Evolutionary conservation across 2,329 filamentous ascomycete genomes (phyloP), one percentile per base, ranked within the genome.

Genomic region (Ascochyta rabiei): DNA sequence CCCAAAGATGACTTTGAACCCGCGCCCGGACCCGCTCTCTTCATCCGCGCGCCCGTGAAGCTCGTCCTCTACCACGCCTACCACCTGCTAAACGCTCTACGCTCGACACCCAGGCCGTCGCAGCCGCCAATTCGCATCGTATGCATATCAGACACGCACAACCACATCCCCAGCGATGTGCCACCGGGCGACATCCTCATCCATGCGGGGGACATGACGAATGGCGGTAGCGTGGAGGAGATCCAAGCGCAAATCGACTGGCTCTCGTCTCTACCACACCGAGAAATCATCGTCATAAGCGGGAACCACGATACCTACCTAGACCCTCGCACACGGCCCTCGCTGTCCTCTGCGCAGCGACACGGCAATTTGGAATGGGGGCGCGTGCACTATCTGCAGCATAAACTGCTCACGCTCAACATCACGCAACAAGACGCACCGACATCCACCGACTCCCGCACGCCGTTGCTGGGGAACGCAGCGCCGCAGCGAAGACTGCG

Each of bases 291-390:
- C 21, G 84, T 93, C 31, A 86, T 98, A 28, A 86, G 86, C 28
- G 93, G 93, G 1, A 97, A 97, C 71, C 93, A 97, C 73, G 93
- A 97, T 70, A 88, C 86, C 66, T 96, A 86, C 79, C 89, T 96
- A 57, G 93, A 96, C 73, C 79, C 84, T 21, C 79, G 80, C 30
- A 86, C 85, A 13, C 82, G 89, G 4, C 75, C 73, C 15, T 75
- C 75, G 18, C 58, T 80, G 4, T 49, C 66, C 1, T 76, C 81
- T 9, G 79, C 83, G 40, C 86, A 91, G 68, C 79, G 81, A 28
- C 69, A 79, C n/a, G 75, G 77, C 1, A 73, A 72, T 26, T 80
- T 93, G 15, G 80, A 91, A 63, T 86, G 90, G 79, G 86, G 83
- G 48, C 80, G 80, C 38, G 77, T 96, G 42, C 80, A 86, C 64